Evolutionary conservation across 2,329 filamentous ascomycete species (phyloP).

Genomic region (Metarhizium humberi): DNA sequence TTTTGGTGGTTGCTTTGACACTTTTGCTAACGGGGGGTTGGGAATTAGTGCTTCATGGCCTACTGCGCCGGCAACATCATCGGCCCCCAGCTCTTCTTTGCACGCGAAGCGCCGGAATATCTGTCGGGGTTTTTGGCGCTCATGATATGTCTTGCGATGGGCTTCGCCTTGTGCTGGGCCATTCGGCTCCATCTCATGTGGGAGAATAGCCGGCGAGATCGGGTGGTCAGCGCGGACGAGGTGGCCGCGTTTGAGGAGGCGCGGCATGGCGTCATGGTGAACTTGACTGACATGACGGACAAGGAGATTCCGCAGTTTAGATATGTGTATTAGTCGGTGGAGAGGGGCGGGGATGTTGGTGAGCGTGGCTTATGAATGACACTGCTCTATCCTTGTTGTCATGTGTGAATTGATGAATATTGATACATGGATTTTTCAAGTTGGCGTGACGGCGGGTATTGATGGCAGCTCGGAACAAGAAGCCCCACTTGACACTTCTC

Average conservation of each 20-base stretch:
- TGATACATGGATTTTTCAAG: too few species aligned
- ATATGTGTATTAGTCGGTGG: constrained; percentile 30
- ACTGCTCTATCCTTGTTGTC: too few species aligned
- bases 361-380: too few species aligned
- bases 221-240: neutral
- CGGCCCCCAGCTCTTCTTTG: constrained; percentile 50
- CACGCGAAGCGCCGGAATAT: constrained; percentile 49
- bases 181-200: constrained; percentile 39
- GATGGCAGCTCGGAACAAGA: neutral
- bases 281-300: constrained; percentile 41
- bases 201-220: constrained; percentile 45
- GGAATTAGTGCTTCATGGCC: constrained; percentile 38
- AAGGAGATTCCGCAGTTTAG: constrained; percentile 43
- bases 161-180: constrained; percentile 31
- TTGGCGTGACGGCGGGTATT: too few species aligned
- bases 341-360: too few species aligned
- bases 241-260: constrained; percentile 4
- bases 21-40: too few species aligned
- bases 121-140: constrained; percentile 52
- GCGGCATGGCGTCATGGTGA: constrained; percentile 6
- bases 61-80: constrained; percentile 54
- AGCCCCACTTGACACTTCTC: neutral
- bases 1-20: too few species aligned
- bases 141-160: constrained; percentile 47
- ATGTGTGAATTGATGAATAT: too few species aligned